Base-by-base conservation (phyloP, 768 basidiomycete species). In the Pholiota molesta region DNA sequence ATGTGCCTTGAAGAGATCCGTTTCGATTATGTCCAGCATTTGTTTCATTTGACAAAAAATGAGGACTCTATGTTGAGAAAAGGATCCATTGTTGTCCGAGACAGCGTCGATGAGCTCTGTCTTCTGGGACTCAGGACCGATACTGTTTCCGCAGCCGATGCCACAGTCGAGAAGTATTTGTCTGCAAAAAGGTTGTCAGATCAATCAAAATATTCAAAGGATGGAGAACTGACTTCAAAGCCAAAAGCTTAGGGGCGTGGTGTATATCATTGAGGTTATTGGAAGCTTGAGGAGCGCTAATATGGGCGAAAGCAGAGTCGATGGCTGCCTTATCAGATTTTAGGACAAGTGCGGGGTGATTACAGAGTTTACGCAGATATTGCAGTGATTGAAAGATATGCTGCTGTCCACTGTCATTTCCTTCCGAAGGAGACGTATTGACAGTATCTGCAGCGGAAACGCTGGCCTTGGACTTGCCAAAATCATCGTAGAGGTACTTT, bases 1-100 rank as follows among this genome's bases (percentile, higher is more conserved):
- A 66, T 90, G 84, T 42, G 83, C 79, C 68, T 89, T 91, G 84
- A 99, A 98, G 8, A 99, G 80, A 69, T 97, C 93, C 13, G 82
- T 89, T 76, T 99, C 96, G 68, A 99, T 96, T 72, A 99, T 91
- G 73, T 99, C 94, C 54, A 99, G 84, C 97, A 99, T 99, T 73
- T 94, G 92, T 74, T 98, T 97, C 87, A 98, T 94, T 78, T 99
- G 97, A 70, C 97, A 99, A 79, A 99, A 99, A 68, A 99, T 97
- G 65, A 99, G 86, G 58, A 97, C 96, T n/a, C 97, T 93, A 72
- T 99, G 97, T 67, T 97, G 96, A 21, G 97, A 92, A 71, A 95
- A 91, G 26, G 85, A 71, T 1, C 82, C 85, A 44, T 78, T 80
- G 26, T 77, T 71, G n/a, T 83, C 83, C 13, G 84, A 74, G 49